Evolutionary conservation across 441 rosid species (phyloP).

Genomic region (Populus hybrid): DNA sequence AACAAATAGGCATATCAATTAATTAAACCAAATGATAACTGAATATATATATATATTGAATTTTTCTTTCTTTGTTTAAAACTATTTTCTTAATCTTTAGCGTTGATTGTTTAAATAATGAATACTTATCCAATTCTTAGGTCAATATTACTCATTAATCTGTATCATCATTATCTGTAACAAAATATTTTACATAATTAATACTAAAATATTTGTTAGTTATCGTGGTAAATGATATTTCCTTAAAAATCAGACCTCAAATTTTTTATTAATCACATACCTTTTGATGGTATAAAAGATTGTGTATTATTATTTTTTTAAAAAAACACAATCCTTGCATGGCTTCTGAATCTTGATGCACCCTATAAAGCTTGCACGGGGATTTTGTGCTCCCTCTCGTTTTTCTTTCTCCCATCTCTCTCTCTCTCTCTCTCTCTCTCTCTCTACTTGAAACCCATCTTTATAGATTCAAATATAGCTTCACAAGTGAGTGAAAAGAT

Average conservation of each 20-base stretch:
- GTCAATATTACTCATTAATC: too few relatives aligned
- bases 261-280: neutral
- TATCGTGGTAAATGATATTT: neutral
- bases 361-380: conserved; percentile 65
- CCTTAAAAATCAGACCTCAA: neutral
- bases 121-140: neutral
- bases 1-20: too few relatives aligned
- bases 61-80: neutral
- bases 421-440: too few relatives aligned
- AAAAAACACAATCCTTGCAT: conserved; percentile 44
- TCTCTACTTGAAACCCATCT: too few relatives aligned
- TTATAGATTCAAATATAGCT: neutral
- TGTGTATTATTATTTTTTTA: neutral
- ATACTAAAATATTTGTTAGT: too few relatives aligned
- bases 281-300: neutral
- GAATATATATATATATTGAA: too few relatives aligned
- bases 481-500: neutral
- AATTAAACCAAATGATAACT: too few relatives aligned
- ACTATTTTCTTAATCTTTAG: neutral
- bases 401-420: conserved; percentile 5
- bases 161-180: too few relatives aligned
- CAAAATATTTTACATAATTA: too few relatives aligned
- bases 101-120: neutral
- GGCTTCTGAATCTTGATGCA: conserved; percentile 52
- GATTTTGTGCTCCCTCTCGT: conserved; percentile 41